These are phyloP conservation scores for Plenodomus lindquistii DNA, from an alignment of 2,329 filamentous ascomycete species.

Conservation along the genomic window DNA sequence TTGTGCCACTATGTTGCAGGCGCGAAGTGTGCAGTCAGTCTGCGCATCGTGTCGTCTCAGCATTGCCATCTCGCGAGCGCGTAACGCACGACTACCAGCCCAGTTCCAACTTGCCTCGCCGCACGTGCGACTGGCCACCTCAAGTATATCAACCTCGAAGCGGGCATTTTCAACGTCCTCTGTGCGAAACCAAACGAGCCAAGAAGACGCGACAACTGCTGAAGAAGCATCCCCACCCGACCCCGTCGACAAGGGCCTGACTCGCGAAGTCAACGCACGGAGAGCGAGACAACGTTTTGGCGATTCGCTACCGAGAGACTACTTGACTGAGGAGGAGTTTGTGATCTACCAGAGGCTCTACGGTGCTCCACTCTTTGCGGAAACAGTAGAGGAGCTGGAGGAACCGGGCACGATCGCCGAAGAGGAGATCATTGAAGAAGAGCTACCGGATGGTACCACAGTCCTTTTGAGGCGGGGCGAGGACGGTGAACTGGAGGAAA, in stretches of 20 bases:
- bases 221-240: slow-evolving; percentile 11
- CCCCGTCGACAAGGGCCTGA: slow-evolving; percentile 24
- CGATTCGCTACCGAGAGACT: slow-evolving; percentile 72
- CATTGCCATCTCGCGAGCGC: slow-evolving; percentile 28
- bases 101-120: slow-evolving; percentile 13
- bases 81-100: slow-evolving; percentile 27
- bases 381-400: slow-evolving; percentile 58
- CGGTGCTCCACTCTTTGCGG: slow-evolving; percentile 68
- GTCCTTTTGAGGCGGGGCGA: slow-evolving; percentile 59
- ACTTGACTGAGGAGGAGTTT: slow-evolving; percentile 72
- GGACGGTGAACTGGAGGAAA: slow-evolving; percentile 64
- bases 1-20: slow-evolving; percentile 34
- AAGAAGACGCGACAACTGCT: slow-evolving; percentile 3
- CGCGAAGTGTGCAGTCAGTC: slow-evolving; percentile 30
- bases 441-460: slow-evolving; percentile 34
- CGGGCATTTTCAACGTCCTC: slow-evolving; percentile 26
- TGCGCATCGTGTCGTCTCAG: slow-evolving; percentile 41
- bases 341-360: slow-evolving; percentile 79
- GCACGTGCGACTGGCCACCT: slow-evolving; percentile 14
- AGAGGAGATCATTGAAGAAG: slow-evolving; percentile 48
- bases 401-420: slow-evolving; percentile 51
- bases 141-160: slow-evolving; percentile 18
- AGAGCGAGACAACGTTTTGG: slow-evolving; percentile 75
- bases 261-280: slow-evolving; percentile 67
- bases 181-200: slow-evolving; percentile 14